Evolutionary conservation across 495 filamentous ascomycete genomes (phyloP), one percentile per base, ranked within the genome.

Genomic region (Hypoxylon lenormandii): DNA sequence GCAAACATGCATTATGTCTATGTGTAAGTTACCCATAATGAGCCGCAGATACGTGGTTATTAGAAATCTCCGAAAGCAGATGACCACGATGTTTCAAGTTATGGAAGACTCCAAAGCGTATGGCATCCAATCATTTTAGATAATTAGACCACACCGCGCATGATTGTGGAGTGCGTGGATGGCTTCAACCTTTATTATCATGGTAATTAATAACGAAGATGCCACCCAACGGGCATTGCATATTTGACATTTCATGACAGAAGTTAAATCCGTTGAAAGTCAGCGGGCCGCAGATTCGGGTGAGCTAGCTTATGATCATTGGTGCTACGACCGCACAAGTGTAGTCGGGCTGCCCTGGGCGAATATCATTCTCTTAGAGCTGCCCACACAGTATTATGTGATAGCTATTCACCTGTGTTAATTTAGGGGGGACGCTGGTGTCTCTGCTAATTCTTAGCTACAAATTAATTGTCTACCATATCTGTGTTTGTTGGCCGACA

Each of bases 301-400:
- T 16, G 42, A 45, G 16, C 42, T 19, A 18, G 42, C 6, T 33
- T 11, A 19, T 49, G 5, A 22, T 22, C 0, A 33, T 33, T 33
- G 10, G 30, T 33, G 10, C 30, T 11, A 33, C 30, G 10, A 33
- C 30, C n/a, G n/a, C n/a, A n/a, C n/a, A n/a, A n/a, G n/a, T n/a
- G 10, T 33, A 33, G 30, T 33, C 10, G 30, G 30, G 10, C 30
- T 8, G 30, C 6, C 30, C 30, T 3, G 30, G 40, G 47, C 21
- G 19, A 61, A 49, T 61, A n/a, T 60, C 64, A 45, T 56, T 45
- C 56, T 48, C 42, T 30, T 55, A 36, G 64, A 53, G 55, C 30
- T 28, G 42, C 33, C 49, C 42, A 53, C 55, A 66, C 47, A 46
- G 49, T 42, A 36, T 16, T 47, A 5, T 7, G 16, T n/a, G 38